phyloP scores from a whole-genome alignment of 768 basidiomycete genomes.

The Suillus discolor region DNA sequence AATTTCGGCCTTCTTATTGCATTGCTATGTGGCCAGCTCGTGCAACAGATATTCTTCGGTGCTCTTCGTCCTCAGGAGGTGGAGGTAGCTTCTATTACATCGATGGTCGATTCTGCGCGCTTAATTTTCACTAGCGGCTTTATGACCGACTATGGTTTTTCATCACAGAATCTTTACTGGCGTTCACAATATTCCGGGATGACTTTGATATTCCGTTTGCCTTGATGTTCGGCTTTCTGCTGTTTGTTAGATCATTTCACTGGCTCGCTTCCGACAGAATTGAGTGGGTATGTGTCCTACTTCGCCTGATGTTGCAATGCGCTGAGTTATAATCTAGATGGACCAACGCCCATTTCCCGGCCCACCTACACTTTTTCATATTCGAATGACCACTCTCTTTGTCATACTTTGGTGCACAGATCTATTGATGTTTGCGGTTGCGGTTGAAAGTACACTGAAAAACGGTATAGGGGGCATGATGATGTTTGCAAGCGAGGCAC shows the following conservation, averaged over 20 bases:
- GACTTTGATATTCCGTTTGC: slow-evolving; percentile 93
- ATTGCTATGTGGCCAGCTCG: slow-evolving; percentile 70
- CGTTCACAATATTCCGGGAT: slow-evolving; percentile 96
- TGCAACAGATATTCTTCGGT: slow-evolving; percentile 93
- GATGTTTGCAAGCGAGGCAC: slow-evolving; percentile 91
- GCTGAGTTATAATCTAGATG: slow-evolving; percentile 67
- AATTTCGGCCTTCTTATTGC: slow-evolving; percentile 87
- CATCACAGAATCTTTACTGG: slow-evolving; percentile 93
- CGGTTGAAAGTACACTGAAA: slow-evolving; percentile 77
- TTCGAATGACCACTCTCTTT: slow-evolving; percentile 79
- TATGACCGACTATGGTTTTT: slow-evolving; percentile 98
- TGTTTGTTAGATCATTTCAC: slow-evolving; percentile 97
- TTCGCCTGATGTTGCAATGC: slow-evolving; percentile 5
- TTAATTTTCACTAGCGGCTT: slow-evolving; percentile 62
- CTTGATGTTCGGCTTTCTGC: slow-evolving; percentile 90
- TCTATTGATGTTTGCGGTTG: slow-evolving; percentile 73
- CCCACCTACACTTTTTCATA: slow-evolving; percentile 79
- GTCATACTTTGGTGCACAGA: slow-evolving; percentile 76
- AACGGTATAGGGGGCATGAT: slow-evolving; percentile 90
- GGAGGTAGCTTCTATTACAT: slow-evolving; percentile 59
- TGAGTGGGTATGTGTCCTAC: slow-evolving; percentile 76
- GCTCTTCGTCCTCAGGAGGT: slow-evolving; percentile 83
- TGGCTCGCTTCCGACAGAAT: slow-evolving; percentile 96
- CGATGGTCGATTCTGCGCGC: neutral
- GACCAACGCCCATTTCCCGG: slow-evolving; percentile 93